Evolutionary conservation across 1,284 basidiomycete species (phyloP).

Genomic region (Tremellales sp.): DNA sequence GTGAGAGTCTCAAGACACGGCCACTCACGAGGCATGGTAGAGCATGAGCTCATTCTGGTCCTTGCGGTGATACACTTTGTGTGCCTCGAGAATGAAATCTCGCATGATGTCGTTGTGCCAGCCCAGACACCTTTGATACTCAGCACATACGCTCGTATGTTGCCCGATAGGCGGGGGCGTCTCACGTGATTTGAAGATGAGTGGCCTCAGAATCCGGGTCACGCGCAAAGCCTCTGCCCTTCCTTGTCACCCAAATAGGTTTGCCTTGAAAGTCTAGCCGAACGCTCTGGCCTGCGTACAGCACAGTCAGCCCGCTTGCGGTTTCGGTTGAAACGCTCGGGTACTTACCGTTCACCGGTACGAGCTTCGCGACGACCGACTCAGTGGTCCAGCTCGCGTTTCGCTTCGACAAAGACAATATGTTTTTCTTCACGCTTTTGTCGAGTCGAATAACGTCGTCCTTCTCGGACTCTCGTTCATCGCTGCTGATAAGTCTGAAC

Average conservation of each 20-base stretch:
- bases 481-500: constrained; percentile 20
- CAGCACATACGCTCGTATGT: too few species aligned
- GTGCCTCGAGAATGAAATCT: constrained; percentile 21
- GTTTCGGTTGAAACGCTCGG: background rate
- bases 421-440: constrained; percentile 6
- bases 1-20: too few species aligned
- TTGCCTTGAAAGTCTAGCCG: constrained; percentile 13
- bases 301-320: background rate
- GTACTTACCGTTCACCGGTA: constrained; percentile 23
- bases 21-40: constrained; percentile 25
- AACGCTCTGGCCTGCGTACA: constrained; percentile 10
- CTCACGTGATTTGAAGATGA: constrained; percentile 14
- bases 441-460: constrained; percentile 2
- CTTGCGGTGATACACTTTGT: constrained; percentile 17
- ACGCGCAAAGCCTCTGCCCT: constrained; percentile 1
- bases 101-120: constrained; percentile 7
- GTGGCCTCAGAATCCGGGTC: background rate
- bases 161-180: too few species aligned
- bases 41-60: constrained; percentile 25
- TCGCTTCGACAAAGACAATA: background rate
- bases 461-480: constrained; percentile 7
- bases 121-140: too few species aligned
- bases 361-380: constrained; percentile 21
- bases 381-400: constrained; percentile 15
- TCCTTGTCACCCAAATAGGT: constrained; percentile 18